phyloP scores from a whole-genome alignment of 2,329 filamentous ascomycete species.

The Trichophyton benhamiae region DNA sequence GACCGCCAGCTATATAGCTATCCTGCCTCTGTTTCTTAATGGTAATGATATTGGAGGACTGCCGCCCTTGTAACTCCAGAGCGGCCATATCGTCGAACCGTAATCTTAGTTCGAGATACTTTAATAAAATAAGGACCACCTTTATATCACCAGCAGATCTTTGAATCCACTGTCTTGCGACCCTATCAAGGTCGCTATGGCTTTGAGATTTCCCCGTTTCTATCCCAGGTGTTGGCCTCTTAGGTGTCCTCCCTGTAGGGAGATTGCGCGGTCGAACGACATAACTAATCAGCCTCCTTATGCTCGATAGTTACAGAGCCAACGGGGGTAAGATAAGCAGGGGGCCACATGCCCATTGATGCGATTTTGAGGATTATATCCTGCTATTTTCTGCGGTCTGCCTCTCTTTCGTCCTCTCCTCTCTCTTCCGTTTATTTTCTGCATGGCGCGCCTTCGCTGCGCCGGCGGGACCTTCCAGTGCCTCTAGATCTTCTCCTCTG shows the following conservation, averaged over 20 bases:
- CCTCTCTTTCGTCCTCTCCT: neutral
- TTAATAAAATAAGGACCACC: conserved; percentile 1
- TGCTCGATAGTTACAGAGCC: neutral
- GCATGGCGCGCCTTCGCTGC: neutral
- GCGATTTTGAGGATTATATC: neutral
- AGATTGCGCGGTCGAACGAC: neutral
- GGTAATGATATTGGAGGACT: neutral
- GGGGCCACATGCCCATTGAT: neutral
- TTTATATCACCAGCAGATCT: conserved; percentile 1
- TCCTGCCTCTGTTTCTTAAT: neutral
- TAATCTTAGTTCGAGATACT: conserved; percentile 1
- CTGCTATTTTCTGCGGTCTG: neutral
- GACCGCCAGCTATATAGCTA: neutral
- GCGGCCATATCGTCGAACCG: neutral
- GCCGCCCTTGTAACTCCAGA: neutral
- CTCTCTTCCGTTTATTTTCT: neutral
- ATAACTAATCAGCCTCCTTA: conserved; percentile 4
- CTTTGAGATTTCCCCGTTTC: neutral
- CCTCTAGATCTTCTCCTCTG: neutral
- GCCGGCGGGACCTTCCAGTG: neutral
- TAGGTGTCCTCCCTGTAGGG: neutral
- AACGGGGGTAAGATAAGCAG: neutral
- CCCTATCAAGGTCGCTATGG: neutral
- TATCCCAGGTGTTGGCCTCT: conserved; percentile 5
- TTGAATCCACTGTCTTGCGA: neutral